Evolutionary conservation across 805 yeast species (phyloP).

Genomic region (Pachysolen tannophilus): DNA sequence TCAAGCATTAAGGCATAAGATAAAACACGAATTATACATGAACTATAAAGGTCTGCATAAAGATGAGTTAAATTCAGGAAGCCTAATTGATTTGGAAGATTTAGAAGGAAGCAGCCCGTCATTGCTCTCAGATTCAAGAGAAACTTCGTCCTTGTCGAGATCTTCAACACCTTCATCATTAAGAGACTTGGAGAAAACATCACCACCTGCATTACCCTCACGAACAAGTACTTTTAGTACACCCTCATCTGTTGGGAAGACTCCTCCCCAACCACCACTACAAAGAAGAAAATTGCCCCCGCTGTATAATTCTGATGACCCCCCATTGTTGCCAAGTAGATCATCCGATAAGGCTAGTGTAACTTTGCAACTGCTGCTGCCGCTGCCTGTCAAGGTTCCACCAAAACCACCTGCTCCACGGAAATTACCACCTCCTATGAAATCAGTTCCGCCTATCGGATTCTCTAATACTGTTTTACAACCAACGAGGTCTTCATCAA

Average conservation of each 20-base stretch:
- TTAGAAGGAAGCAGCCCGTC: conserved; percentile 1
- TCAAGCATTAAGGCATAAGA: conserved; percentile 44
- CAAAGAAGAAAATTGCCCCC: conserved; percentile 11
- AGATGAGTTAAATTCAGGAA: conserved; percentile 9
- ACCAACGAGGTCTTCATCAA: conserved; percentile 7
- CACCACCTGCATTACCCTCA: conserved; percentile 7
- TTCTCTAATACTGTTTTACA: conserved; percentile 6
- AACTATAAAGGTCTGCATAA: conserved; percentile 33
- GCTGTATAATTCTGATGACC: conserved; percentile 1
- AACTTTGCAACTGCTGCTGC: no score
- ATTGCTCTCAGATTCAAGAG: conserved; percentile 22
- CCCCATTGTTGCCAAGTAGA: conserved; percentile 1
- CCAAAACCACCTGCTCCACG: conserved; percentile 5
- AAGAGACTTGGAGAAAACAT: conserved; percentile 7
- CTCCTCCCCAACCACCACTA: conserved; percentile 9
- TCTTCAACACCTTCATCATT: conserved; percentile 13
- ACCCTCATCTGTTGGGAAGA: not conserved
- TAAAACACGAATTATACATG: conserved; percentile 53
- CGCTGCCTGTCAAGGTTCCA: not conserved
- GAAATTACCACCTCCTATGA: not conserved
- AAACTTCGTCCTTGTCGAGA: conserved; percentile 12
- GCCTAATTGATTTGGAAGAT: not conserved
- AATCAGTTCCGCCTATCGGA: conserved; percentile 4
- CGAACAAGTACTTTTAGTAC: not conserved
- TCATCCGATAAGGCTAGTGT: not conserved